Evolutionary conservation across 108 stramenopile species (phyloP), one percentile per base, ranked within the genome.

Genomic region (Cylindrotheca closterium): DNA sequence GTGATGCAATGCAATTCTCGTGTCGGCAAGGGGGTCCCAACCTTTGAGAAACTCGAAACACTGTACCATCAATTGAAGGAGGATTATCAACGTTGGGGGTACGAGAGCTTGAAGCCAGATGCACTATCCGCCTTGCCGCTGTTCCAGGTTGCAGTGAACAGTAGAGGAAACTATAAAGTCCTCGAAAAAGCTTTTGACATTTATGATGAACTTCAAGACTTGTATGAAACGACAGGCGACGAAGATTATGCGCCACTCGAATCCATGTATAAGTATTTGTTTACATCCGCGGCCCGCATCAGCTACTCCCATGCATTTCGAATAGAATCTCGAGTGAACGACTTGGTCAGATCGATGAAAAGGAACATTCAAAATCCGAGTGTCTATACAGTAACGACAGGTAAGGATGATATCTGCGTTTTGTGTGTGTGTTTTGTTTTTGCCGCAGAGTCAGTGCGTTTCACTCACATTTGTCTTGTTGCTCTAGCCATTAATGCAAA

Each of bases 181-280:
- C 29, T 53, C 25, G 26, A 42, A 19, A 53, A 18, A 19, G 50
- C 25, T 12, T 46, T 63, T 12, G 51, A 30, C 2, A 34, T 73
- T 27, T 53, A 54, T 19, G 55, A 65, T 12, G 51, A 54, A 3
- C 32, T 65, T 8, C 58, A 60, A 19, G 2, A 60, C 30, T 27
- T 25, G 22, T 65, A 53, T 29, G 28, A 30, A 15, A 51, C 65
- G 32, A 65, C 58, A 18, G 52, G 58, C 28, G 64, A 73, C 26
- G 26, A 8, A 3, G 47, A 27, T 4, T 63, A 49, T 47, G 55
- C 28, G 25, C 70, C 70, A 0, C 27, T 53, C 8, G 59, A 52
- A 1, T 17, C 18, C 1, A 53, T 60, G 31, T 60, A 52, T 30
- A 37, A 59, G n/a, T 12, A 30, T 1, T 10, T 70, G 37, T 46